Evolutionary conservation across 192 early-diverging fungal species (phyloP).

Genomic region (Coemansia sp.): DNA sequence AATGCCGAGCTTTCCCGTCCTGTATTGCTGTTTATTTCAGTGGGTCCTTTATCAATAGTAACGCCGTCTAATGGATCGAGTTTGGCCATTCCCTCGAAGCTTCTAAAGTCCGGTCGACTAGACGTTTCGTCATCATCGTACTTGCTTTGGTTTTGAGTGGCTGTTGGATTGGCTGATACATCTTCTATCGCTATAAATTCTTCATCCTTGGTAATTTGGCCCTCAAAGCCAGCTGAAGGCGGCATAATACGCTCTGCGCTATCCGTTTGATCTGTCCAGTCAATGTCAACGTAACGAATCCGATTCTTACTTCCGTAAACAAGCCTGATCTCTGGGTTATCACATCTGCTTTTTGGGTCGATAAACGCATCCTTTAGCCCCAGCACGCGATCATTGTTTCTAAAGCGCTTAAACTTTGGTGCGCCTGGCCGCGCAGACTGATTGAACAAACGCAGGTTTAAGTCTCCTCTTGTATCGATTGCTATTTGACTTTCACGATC

Average conservation of each 20-base stretch:
- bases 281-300: constrained; percentile 17
- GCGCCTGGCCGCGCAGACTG: constrained; percentile 19
- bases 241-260: constrained; percentile 7
- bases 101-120: constrained; percentile 16
- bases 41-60: background rate
- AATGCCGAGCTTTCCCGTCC: background rate
- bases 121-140: constrained; percentile 22
- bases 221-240: background rate
- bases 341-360: background rate
- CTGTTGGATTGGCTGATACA: background rate
- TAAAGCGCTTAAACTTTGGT: constrained; percentile 23
- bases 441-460: constrained; percentile 13
- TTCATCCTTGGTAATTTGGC: background rate
- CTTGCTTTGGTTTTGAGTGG: background rate
- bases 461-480: constrained; percentile 21
- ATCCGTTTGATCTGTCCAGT: constrained; percentile 13
- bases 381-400: constrained; percentile 8
- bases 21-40: background rate
- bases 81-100: constrained; percentile 27
- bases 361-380: constrained; percentile 8
- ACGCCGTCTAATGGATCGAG: background rate
- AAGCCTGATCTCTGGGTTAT: constrained; percentile 13
- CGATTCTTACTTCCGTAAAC: background rate
- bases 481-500: constrained; percentile 7
- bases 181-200: constrained; percentile 16